Evolutionary conservation across 2,329 filamentous ascomycete species (phyloP).

Genomic region (Pseudogymnoascus sp.): DNA sequence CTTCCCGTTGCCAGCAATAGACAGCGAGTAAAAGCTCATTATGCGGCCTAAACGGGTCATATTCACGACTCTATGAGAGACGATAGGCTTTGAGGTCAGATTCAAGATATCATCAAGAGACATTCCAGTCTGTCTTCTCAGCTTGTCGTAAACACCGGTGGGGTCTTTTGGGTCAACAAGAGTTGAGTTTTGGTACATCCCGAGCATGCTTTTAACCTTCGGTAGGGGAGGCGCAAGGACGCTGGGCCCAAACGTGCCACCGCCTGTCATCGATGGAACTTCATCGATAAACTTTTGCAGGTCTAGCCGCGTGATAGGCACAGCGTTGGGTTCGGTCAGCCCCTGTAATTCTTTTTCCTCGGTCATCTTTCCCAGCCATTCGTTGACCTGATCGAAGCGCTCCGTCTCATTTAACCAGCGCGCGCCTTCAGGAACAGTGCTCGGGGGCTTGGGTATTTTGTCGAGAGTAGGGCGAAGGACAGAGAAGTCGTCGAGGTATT

Average conservation of each 20-base stretch:
- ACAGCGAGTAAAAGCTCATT: conserved; percentile 62
- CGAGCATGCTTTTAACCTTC: conserved; percentile 13
- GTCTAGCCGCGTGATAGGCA: conserved; percentile 9
- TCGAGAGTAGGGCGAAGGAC: conserved; percentile 71
- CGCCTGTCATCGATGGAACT: conserved; percentile 8
- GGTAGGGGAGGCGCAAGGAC: conserved; percentile 11
- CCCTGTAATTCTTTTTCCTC: not conserved
- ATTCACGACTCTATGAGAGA: conserved; percentile 69
- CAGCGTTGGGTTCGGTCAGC: not conserved
- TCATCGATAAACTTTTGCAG: conserved; percentile 10
- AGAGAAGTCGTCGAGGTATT: conserved; percentile 78
- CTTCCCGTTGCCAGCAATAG: conserved; percentile 77
- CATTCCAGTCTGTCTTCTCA: conserved; percentile 46
- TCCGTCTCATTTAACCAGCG: conserved; percentile 55
- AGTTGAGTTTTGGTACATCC: conserved; percentile 13
- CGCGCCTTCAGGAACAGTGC: conserved; percentile 25
- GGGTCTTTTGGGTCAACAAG: conserved; percentile 25
- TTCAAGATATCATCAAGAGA: conserved; percentile 41
- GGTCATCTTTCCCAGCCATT: conserved; percentile 31
- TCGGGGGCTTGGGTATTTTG: conserved; percentile 44
- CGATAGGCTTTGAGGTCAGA: conserved; percentile 63
- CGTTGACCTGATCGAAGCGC: conserved; percentile 49
- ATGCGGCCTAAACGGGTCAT: conserved; percentile 97
- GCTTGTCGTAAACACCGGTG: conserved; percentile 24
- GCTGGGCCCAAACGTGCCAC: not conserved